Conservation (phyloP, 75 land plant genomes). For the Cunninghamia lanceolata region DNA sequence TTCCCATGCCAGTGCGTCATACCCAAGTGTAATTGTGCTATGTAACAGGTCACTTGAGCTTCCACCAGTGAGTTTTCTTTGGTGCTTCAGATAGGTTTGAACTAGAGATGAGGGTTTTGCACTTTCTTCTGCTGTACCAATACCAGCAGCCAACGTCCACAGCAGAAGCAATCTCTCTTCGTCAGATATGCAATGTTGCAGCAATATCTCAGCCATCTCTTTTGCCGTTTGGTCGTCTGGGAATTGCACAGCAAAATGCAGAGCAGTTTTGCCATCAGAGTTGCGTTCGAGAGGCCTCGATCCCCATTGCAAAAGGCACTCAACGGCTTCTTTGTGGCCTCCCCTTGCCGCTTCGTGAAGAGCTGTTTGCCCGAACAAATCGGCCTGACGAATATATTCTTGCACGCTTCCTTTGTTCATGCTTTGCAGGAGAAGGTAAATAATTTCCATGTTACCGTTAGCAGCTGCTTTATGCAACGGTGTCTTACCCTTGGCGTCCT, state of each 20-base stretch:
- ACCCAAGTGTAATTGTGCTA: background rate
- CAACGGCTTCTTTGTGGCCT: background rate
- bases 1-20: background rate
- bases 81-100: background rate
- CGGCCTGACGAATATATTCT: no score
- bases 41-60: background rate
- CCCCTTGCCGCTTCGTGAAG: no score
- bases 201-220: background rate
- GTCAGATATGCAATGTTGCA: background rate
- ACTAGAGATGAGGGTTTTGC: background rate
- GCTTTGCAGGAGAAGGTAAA: no score
- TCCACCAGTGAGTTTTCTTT: background rate
- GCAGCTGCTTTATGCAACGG: no score
- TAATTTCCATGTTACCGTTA: no score
- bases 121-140: background rate
- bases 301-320: background rate
- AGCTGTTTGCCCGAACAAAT: no score
- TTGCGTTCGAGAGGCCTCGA: background rate
- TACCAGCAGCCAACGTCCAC: background rate
- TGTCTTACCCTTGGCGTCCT: no score
- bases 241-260: background rate
- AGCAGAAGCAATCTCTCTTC: background rate
- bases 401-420: no score
- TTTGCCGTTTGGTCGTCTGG: background rate
- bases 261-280: background rate